Evolutionary conservation across 129 eudicot genomes (phyloP).

Genomic region (Arctium lappa): DNA sequence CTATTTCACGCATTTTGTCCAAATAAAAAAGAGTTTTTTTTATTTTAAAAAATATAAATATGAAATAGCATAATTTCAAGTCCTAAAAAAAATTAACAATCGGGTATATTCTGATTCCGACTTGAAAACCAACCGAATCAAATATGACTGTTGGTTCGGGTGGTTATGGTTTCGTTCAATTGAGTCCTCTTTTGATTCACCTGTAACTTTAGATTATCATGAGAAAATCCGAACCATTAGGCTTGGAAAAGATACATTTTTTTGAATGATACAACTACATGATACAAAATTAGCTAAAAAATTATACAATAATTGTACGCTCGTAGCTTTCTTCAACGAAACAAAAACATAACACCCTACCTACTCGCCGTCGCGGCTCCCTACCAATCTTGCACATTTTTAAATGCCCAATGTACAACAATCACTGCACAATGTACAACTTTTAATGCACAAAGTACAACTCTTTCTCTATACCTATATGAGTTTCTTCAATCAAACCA

Average conservation of each 20-base stretch:
- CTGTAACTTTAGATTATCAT: background rate
- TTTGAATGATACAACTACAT: background rate
- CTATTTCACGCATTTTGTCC: too few species aligned
- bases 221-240: background rate
- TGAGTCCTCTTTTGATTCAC: too few species aligned
- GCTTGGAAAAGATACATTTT: background rate
- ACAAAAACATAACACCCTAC: background rate
- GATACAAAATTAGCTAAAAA: background rate
- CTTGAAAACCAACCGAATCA: too few species aligned
- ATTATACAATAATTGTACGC: constrained; percentile 3
- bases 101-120: too few species aligned
- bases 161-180: too few species aligned
- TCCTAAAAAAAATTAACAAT: too few species aligned
- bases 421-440: background rate
- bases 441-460: background rate
- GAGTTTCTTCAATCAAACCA: constrained; percentile 11
- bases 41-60: too few species aligned
- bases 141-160: too few species aligned
- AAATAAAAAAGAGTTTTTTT: too few species aligned
- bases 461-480: background rate
- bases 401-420: constrained; percentile 1
- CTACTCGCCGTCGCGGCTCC: background rate
- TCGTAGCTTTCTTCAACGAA: background rate
- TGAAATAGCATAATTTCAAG: too few species aligned
- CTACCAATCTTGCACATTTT: background rate